Base-by-base conservation (phyloP, 208 protist species). In the Wallacemonas rigidus region DNA sequence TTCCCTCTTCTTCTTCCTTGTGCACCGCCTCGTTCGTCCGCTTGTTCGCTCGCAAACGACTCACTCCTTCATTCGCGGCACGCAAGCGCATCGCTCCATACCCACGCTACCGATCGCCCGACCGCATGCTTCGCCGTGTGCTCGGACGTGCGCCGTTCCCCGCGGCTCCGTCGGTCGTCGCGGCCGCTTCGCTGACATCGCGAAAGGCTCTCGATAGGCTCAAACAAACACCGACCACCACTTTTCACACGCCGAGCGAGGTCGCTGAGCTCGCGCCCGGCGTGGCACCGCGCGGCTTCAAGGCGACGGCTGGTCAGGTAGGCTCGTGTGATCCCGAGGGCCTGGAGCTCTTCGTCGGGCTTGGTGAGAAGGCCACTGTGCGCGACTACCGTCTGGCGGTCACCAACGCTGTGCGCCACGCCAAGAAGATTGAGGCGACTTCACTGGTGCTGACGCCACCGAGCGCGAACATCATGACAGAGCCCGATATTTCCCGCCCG, bases 351-450 rank as follows among this genome's bases (percentile, higher is more conserved):
- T 14, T 78, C 40, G 71, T 65, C 26, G 75, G 75, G 6, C 54
- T 71, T 2, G 86, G 86, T 3, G 62, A 77, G 35, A 79, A 74
- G 17, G 39, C 64, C 3, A 80, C 75, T 14, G 79, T 90, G 51
- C 75, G 84, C 50, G 88, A 95, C 56, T 92, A 89, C 75, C 85
- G 85, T 38, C 72, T 81, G 7, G 90, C 90, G 12, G 76, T 95
- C 38, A 95, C 87, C 3, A 77, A 55, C 17, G 90, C 90, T 1
- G 90, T 95, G 79, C 85, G 82, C 40, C 79, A 83, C 62, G 90
- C 87, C 2, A 82, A 90, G 75, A 71, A 75, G 55, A 50, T 76
- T 64, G 38, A 72, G 36, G 77, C 82, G 36, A 64, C 72, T 2
- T 57, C 69, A 2, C 67, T 82, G 14, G 57, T 79, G 56, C 44